Conservation (phyloP, 2,329 filamentous ascomycete species). For the Claviceps maximensis region DNA sequence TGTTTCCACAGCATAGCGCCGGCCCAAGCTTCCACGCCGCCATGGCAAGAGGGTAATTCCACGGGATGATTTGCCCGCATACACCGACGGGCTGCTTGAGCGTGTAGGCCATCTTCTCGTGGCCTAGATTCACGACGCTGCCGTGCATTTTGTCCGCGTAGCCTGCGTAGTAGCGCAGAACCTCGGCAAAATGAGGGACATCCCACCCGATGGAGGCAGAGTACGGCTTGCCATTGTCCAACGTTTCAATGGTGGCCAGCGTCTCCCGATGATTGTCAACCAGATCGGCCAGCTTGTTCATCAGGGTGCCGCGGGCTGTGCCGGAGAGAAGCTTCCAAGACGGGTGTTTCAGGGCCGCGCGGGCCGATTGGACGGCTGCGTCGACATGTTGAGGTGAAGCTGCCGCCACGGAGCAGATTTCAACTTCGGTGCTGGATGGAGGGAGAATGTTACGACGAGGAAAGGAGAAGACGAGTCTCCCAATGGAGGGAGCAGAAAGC, state of each 20-base stretch:
- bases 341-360: slow-evolving; percentile 50
- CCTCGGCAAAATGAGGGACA: slow-evolving; percentile 27
- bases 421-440: slow-evolving; percentile 8
- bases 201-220: slow-evolving; percentile 45
- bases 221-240: slow-evolving; percentile 63
- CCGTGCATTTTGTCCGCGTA: slow-evolving; percentile 77
- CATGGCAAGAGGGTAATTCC: slow-evolving; percentile 36
- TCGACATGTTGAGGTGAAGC: slow-evolving; percentile 10
- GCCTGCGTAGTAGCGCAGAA: slow-evolving; percentile 36
- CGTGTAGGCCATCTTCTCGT: slow-evolving; percentile 60
- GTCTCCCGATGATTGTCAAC: slow-evolving; percentile 43
- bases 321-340: slow-evolving; percentile 52
- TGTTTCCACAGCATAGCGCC: slow-evolving; percentile 55
- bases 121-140: slow-evolving; percentile 60
- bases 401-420: slow-evolving; percentile 8
- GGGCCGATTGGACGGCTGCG: slow-evolving; percentile 27
- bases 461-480: too few species aligned
- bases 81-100: slow-evolving; percentile 40
- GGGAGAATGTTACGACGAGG: background rate
- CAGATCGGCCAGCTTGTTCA: slow-evolving; percentile 48
- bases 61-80: slow-evolving; percentile 71
- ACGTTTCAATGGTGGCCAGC: slow-evolving; percentile 45
- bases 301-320: slow-evolving; percentile 45
- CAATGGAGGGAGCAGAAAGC: too few species aligned
- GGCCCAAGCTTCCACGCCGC: slow-evolving; percentile 64